phyloP scores from a whole-genome alignment of 768 basidiomycete genomes.

The Pleurotus citrinopileatus region DNA sequence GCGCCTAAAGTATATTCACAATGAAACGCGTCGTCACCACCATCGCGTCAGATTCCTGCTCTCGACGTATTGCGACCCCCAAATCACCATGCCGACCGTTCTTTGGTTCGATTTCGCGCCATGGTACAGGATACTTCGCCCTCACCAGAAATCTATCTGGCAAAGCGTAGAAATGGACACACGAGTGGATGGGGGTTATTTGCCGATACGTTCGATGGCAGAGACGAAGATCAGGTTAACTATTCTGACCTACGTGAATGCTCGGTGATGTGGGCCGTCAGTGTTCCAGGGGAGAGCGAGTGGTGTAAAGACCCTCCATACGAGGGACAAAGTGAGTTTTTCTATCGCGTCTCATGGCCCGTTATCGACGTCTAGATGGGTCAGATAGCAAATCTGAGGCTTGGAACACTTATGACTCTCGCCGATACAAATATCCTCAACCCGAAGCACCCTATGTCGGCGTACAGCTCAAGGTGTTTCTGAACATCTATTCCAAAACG shows the following conservation, averaged over 20 bases:
- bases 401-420: conserved; percentile 13
- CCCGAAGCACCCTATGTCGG: conserved; percentile 57
- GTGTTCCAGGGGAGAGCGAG: conserved; percentile 61
- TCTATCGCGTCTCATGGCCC: not conserved
- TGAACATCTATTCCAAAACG: not conserved
- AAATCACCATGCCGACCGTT: conserved; percentile 43
- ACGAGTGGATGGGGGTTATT: conserved; percentile 78
- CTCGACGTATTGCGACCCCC: conserved; percentile 49
- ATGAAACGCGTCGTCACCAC: not conserved
- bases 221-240: conserved; percentile 33
- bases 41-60: conserved; percentile 49
- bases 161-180: conserved; percentile 33
- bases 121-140: conserved; percentile 84
- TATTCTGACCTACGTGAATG: conserved; percentile 59
- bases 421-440: conserved; percentile 65
- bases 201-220: conserved; percentile 22
- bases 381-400: not conserved
- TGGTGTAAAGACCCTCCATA: conserved; percentile 44
- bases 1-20: conserved; percentile 1
- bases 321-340: not conserved
- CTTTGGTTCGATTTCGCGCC: conserved; percentile 68
- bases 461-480: conserved; percentile 63
- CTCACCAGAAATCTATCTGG: conserved; percentile 71
- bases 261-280: conserved; percentile 69
- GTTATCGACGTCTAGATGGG: not conserved